These are phyloP conservation scores for Ophiosphaerella narmari DNA, from an alignment of 2,329 filamentous ascomycete species.

Conservation along the genomic window DNA sequence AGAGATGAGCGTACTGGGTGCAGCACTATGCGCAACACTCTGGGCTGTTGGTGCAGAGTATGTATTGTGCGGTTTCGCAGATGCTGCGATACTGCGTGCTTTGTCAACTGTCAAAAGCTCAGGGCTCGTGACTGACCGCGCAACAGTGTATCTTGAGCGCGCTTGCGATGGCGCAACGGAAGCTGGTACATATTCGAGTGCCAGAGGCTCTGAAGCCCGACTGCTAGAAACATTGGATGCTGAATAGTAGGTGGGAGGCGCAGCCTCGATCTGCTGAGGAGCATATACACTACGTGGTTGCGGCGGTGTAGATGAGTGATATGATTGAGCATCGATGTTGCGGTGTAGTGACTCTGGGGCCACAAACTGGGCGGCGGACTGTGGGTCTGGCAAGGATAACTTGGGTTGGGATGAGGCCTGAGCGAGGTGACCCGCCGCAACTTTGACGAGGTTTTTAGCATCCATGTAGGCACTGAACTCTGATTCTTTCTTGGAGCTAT, in stretches of 20 bases:
- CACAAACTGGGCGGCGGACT: constrained; percentile 34
- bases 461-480: constrained; percentile 45
- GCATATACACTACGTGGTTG: constrained; percentile 24
- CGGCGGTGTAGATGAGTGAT: constrained; percentile 32
- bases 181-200: constrained; percentile 45
- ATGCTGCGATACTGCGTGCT: constrained; percentile 23
- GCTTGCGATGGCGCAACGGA: constrained; percentile 34
- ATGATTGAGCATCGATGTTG: constrained; percentile 45
- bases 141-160: constrained; percentile 28
- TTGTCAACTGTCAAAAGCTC: constrained; percentile 32
- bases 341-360: constrained; percentile 39
- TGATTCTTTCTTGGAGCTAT: constrained; percentile 51
- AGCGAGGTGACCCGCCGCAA: constrained; percentile 31
- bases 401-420: constrained; percentile 33
- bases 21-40: constrained; percentile 29
- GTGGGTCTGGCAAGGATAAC: constrained; percentile 40
- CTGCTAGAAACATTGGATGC: constrained; percentile 36
- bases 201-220: constrained; percentile 24
- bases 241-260: constrained; percentile 40
- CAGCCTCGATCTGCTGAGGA: constrained; percentile 47
- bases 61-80: constrained; percentile 19
- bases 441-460: constrained; percentile 39
- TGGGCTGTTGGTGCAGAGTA: constrained; percentile 14
- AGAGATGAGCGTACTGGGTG: constrained; percentile 43
- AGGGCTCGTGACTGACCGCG: constrained; percentile 38